A percentile compares a stretch with the other conserved stretches of the same genome.
These are phyloP conservation scores for Ambrosiella beaveri DNA, from an alignment of 2,329 filamentous ascomycete species.

Conservation along the genomic window DNA sequence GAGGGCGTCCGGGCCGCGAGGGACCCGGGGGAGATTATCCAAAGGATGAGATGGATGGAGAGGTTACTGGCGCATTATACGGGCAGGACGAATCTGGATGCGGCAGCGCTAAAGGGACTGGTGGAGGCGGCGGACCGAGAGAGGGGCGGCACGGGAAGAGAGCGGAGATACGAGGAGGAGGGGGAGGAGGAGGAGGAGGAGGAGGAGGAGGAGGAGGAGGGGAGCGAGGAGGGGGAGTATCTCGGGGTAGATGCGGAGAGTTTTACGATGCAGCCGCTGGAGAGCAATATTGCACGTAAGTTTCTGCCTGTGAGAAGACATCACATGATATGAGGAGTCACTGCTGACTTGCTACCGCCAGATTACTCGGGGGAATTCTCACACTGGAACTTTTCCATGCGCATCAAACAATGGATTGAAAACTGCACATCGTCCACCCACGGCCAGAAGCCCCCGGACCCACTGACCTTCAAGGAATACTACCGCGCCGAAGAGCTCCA, in stretches of 20 bases:
- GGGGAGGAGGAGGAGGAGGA: constrained; percentile 11
- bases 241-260: constrained; percentile 22
- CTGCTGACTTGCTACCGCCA: constrained; percentile 14
- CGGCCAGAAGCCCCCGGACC: constrained; percentile 9
- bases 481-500: constrained; percentile 30
- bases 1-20: constrained; percentile 1
- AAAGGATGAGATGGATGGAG: constrained; percentile 24
- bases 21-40: constrained; percentile 14
- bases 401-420: constrained; percentile 32
- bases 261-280: constrained; percentile 25
- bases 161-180: neutral
- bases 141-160: neutral
- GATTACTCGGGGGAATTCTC: constrained; percentile 36
- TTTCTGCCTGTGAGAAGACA: constrained; percentile 2
- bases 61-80: constrained; percentile 29
- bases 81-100: constrained; percentile 26
- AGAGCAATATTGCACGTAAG: constrained; percentile 26
- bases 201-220: constrained; percentile 8
- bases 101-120: constrained; percentile 25
- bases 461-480: constrained; percentile 23
- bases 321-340: neutral
- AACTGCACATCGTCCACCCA: constrained; percentile 16
- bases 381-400: constrained; percentile 36
- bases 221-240: constrained; percentile 14
- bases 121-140: constrained; percentile 26